Evolutionary conservation across 1,139 yeast species (phyloP).

Genomic region (Geotrichum cucujoidarum): DNA sequence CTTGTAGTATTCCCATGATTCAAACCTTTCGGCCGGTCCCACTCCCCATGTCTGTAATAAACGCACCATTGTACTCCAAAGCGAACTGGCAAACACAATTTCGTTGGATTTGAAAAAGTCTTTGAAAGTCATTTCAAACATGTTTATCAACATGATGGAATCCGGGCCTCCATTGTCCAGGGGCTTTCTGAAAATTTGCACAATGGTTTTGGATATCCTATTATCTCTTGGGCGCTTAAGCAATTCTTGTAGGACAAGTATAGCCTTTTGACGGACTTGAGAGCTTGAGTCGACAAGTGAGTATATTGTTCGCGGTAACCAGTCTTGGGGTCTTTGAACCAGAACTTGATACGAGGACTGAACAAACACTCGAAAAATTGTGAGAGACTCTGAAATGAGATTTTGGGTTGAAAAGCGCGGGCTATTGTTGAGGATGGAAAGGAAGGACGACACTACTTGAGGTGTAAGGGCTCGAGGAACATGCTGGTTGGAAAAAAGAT

Average conservation of each 20-base stretch:
- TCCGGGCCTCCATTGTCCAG: slow-evolving; percentile 10
- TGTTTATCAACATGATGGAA: slow-evolving; percentile 18
- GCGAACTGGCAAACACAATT: slow-evolving; percentile 23
- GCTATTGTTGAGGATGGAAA: slow-evolving; percentile 22
- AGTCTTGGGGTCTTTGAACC: slow-evolving; percentile 23
- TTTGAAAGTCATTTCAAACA: slow-evolving; percentile 19
- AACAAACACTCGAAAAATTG: slow-evolving; percentile 6
- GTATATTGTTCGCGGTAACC: slow-evolving; percentile 27
- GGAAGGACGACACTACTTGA: slow-evolving; percentile 25
- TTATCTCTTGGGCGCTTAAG: slow-evolving; percentile 22
- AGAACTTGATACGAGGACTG: slow-evolving; percentile 23
- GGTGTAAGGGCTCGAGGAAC: slow-evolving; percentile 24
- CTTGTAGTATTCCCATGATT: slow-evolving; percentile 23
- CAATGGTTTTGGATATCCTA: slow-evolving; percentile 11
- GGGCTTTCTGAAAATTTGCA: slow-evolving; percentile 21
- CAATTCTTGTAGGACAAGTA: slow-evolving; percentile 25
- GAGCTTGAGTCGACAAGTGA: slow-evolving; percentile 24
- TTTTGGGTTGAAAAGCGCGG: slow-evolving; percentile 26
- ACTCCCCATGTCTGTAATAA: slow-evolving; percentile 21
- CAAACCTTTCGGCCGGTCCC: slow-evolving; percentile 21
- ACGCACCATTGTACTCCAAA: slow-evolving; percentile 24
- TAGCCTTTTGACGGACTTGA: slow-evolving; percentile 25
- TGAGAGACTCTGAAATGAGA: slow-evolving; percentile 27
- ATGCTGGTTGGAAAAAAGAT: slow-evolving; percentile 28
- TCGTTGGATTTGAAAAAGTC: slow-evolving; percentile 18